Evolutionary conservation across 108 stramenopile species (phyloP), one percentile per base, ranked within the genome.

Genomic region (Skeletonema potamos): DNA sequence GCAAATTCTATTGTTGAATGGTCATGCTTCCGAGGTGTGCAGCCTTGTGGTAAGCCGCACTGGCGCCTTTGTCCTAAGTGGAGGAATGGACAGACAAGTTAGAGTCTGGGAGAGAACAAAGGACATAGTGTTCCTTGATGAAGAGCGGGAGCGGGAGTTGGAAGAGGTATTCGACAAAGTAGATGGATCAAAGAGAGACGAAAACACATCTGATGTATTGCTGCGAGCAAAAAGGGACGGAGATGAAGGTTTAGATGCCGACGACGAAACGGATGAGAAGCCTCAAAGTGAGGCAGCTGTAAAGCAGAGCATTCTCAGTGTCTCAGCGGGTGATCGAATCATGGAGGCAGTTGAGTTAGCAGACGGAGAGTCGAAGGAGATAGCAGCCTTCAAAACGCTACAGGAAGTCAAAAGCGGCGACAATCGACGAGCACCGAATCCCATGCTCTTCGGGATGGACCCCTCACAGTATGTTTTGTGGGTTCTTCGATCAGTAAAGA

Each of bases 31-130:
- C 15, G 95, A 96, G 82, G 96, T 96, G 6, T 96, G 93, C 77
- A 82, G 87, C 44, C 73, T 98, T 27, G 91, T 93, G 9, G 72
- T 97, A 6, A 88, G 92, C 36, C 46, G 81, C 7, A 97, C 95
- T 43, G 98, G 96, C 9, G 90, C 92, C 5, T 96, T 90, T 64
- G 83, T 98, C 9, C 68, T 97, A 26, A 81, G 92, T 6, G 96
- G 86, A 20, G 94, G 96, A 30, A 92, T 96, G 85, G 99, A 99
- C 86, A 84, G 97, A 17, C 87, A 96, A 66, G 79, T 99, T 3
- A 92, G 99, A 17, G 92, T 97, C 12, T 99, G 99, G 99, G 92
- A 95, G 68, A 83, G 99, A 13, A 96, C 96, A 15, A 90, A 97
- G 39, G 97, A 98, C 68, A 93, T 95, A 54, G 97, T 98, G 17